Evolutionary conservation across 1,284 basidiomycete species (phyloP), one percentile per base, ranked within the genome.

Genomic region (Marasmius fiardii): DNA sequence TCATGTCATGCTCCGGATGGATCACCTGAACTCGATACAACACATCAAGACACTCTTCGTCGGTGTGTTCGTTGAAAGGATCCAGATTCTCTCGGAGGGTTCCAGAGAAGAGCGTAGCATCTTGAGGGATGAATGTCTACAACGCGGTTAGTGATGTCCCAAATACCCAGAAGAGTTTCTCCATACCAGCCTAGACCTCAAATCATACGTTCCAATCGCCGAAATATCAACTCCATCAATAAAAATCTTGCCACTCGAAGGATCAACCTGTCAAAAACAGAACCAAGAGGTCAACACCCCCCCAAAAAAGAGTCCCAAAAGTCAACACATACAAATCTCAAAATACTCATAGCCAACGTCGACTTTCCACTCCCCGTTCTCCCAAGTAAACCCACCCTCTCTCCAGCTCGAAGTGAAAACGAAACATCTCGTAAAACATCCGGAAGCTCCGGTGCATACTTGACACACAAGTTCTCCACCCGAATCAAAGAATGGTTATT

Each of bases 211-310:
- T 1, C 94, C 94, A 59, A 98, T 95, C 4, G 75, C 85, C 0
- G 89, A 86, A 56, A 97, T 92, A 68, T 97, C 93, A 61, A 97
- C 86, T 0, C 93, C 93, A 62, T 95, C 93, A 43, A 97, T 85
- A 53, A 88, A 53, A 59, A 98, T 95, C 48, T 76, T 81, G 0
- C 95, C 95, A 10, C 74, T 73, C 1, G 81, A 76, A 0, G 94
- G 93, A 64, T 98, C 95, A 6, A 89, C 79, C 82, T 85, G 50
- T 1, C n/a, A 1, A 52, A 24, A 41, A 20, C n/a, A n/a, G n/a
- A n/a, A n/a, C n/a, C n/a, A 10, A 31, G 28, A n/a, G n/a, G n/a
- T 31, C 28, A 31, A 10, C 10, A 31, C n/a, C n/a, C n/a, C n/a
- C n/a, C n/a, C n/a, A n/a, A n/a, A n/a, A n/a, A n/a, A n/a, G 24